Evolutionary conservation across 805 yeast species (phyloP).

Genomic region (Debaryomyces castellii): DNA sequence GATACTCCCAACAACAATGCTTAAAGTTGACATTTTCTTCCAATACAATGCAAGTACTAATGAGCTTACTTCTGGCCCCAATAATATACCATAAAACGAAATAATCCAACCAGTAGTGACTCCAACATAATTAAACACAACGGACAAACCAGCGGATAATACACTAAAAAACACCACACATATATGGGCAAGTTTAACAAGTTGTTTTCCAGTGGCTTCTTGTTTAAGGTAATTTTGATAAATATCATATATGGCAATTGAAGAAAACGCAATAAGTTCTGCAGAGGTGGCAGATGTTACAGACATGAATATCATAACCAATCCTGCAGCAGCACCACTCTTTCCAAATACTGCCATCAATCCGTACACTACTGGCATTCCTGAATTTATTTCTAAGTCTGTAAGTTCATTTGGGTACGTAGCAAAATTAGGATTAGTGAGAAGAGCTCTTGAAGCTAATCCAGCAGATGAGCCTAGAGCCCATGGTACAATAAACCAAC

Average conservation of each 20-base stretch:
- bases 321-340: constrained; percentile 23
- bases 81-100: constrained; percentile 27
- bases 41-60: constrained; percentile 23
- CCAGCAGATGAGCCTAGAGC: constrained; percentile 31
- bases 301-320: constrained; percentile 37
- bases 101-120: constrained; percentile 37
- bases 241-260: constrained; percentile 28
- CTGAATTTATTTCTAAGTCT: constrained; percentile 16
- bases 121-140: constrained; percentile 3
- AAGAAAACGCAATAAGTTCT: constrained; percentile 40
- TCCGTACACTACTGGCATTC: constrained; percentile 20
- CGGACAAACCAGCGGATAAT: constrained; percentile 18
- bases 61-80: constrained; percentile 27
- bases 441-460: constrained; percentile 35
- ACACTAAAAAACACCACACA: constrained; percentile 15
- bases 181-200: constrained; percentile 20
- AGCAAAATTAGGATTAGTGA: constrained; percentile 18
- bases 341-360: constrained; percentile 23
- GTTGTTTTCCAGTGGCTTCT: constrained; percentile 21
- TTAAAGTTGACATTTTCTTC: constrained; percentile 32
- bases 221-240: constrained; percentile 24
- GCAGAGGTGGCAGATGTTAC: constrained; percentile 44
- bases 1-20: constrained; percentile 38
- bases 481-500: constrained; percentile 30
- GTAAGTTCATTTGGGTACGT: constrained; percentile 9